Base-by-base conservation (phyloP, 106 monocot species). In the Dendrobium chrysotoxum region DNA sequence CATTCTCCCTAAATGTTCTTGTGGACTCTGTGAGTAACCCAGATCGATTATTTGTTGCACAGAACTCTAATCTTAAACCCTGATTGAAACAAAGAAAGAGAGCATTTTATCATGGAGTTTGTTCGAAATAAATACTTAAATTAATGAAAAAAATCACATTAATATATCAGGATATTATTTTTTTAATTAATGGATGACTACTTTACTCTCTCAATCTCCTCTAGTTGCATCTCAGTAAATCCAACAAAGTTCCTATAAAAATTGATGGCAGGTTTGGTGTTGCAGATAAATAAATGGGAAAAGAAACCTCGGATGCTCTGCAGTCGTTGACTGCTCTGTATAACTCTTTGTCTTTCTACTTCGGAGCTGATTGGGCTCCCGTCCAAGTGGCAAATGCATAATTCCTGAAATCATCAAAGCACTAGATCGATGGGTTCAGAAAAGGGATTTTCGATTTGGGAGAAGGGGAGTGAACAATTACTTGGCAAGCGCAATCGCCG, bases 401-500 rank as follows among this genome's bases (percentile, higher is more conserved):
- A 89, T 78, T 89, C 89, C 86, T 89, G 76, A 15, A 53, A n/a
- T 44, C 26, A 47, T n/a, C 47, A 40, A 72, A 28, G 8, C n/a
- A 30, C 20, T 4, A 78, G 16, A 39, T 31, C 39, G 6, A 39
- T 21, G n/a, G 5, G 28, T 21, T 23, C 58, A 21, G 78, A 26
- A 46, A 46, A 46, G 46, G 46, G 46, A 10, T 40, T 41, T 4
- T 17, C 3, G 21, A 57, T 0, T 40, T 55, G 16, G 15, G n/a
- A n/a, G n/a, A n/a, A n/a, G n/a, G n/a, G n/a, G n/a, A n/a, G n/a
- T n/a, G n/a, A n/a, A n/a, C n/a, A 47, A 80, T 28, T 41, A 40
- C 92, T 89, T 83, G 93, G 83, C 83, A 86, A 41, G 92, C 89
- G 25, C 84, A 84, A 18, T 50, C 7, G 0, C 67, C 78, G 40